Percentiles rank a stretch among this genome's conserved stretches.
Evolutionary conservation across 768 basidiomycete species (phyloP).

Genomic region (Pulveroboletus sp.): DNA sequence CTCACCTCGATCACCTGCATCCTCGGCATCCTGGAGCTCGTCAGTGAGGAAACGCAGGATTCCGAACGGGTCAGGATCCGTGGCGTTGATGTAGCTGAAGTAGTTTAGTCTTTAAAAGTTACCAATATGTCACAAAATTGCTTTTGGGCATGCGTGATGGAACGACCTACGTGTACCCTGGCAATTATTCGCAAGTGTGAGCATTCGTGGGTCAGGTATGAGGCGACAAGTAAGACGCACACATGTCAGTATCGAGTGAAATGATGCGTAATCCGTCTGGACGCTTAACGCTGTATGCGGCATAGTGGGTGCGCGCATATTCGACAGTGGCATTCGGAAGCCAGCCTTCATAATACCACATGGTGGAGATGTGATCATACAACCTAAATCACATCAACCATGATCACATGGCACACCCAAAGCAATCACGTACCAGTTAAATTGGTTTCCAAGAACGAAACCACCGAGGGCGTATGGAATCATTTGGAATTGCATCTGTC

Average conservation of each 20-base stretch:
- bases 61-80: conserved; percentile 43
- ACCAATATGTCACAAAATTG: background rate
- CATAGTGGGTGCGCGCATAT: conserved; percentile 42
- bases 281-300: conserved; percentile 42
- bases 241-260: conserved; percentile 32
- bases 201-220: background rate
- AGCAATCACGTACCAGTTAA: conserved; percentile 34
- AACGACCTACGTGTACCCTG: conserved; percentile 35
- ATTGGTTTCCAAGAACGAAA: conserved; percentile 27
- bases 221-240: conserved; percentile 25
- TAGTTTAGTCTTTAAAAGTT: conserved; percentile 35
- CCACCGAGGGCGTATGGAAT: conserved; percentile 37
- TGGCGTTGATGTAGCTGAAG: conserved; percentile 49
- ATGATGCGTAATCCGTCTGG: background rate
- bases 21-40: conserved; percentile 51
- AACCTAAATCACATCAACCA: conserved; percentile 32
- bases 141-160: background rate
- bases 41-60: conserved; percentile 51
- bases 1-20: conserved; percentile 43
- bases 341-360: conserved; percentile 47
- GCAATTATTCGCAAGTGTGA: background rate
- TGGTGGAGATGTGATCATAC: conserved; percentile 42
- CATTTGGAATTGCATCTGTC: conserved; percentile 27
- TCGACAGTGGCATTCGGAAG: conserved; percentile 32
- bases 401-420: background rate